Conservation (phyloP, 1,284 basidiomycete genomes). For the Cutaneotrichosporon arboriforme region DNA sequence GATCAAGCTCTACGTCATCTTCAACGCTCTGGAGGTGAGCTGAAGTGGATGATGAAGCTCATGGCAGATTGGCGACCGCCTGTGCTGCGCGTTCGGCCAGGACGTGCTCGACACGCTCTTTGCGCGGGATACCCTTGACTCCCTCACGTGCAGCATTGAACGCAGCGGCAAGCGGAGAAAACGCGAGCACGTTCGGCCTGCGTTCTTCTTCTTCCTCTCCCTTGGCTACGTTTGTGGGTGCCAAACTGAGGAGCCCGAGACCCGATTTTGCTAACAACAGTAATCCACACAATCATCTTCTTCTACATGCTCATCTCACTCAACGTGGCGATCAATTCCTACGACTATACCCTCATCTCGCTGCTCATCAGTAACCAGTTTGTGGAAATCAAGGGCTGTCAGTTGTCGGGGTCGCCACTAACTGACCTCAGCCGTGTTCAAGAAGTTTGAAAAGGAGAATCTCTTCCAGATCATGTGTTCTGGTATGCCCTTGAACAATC, state of each 20-base stretch:
- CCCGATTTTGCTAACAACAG: constrained; percentile 55
- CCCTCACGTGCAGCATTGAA: constrained; percentile 13
- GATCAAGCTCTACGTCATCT: constrained; percentile 98
- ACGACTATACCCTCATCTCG: constrained; percentile 91
- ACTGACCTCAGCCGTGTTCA: constrained; percentile 67
- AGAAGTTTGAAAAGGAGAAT: constrained; percentile 98
- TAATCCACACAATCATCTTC: constrained; percentile 87
- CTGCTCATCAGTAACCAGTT: constrained; percentile 97
- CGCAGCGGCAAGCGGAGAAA: constrained; percentile 32
- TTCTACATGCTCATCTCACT: constrained; percentile 93
- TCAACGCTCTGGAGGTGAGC: constrained; percentile 80
- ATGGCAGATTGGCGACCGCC: constrained; percentile 70
- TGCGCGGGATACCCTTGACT: constrained; percentile 78
- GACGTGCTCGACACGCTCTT: constrained; percentile 96
- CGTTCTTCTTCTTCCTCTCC: constrained; percentile 79
- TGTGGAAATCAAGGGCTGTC: constrained; percentile 96
- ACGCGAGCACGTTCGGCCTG: constrained; percentile 57
- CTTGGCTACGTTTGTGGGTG: constrained; percentile 77
- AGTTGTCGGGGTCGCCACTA: constrained; percentile 20
- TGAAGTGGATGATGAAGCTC: background rate
- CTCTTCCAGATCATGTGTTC: constrained; percentile 99
- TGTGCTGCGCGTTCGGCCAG: constrained; percentile 96
- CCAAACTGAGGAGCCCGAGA: no score
- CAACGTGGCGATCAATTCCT: constrained; percentile 98
- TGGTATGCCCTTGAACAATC: no score